A percentile compares a stretch with the other conserved stretches of the same genome.
Evolutionary conservation across 805 yeast species (phyloP).

Genomic region (Candida arabinofermentans): DNA sequence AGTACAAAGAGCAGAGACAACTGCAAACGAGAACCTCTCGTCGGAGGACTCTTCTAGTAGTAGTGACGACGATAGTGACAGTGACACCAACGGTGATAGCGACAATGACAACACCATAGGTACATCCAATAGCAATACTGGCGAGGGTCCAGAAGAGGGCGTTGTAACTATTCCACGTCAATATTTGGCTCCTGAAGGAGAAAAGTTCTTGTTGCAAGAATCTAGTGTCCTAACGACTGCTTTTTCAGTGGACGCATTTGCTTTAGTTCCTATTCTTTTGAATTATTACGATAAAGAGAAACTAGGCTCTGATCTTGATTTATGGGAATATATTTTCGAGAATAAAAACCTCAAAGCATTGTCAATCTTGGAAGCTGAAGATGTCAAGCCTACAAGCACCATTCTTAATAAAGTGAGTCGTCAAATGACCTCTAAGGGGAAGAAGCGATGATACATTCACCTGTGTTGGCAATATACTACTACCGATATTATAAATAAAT

Average conservation of each 20-base stretch:
- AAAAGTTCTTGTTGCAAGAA: neutral
- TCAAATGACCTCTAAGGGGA: neutral
- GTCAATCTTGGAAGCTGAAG: slow-evolving; percentile 7
- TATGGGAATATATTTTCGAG: slow-evolving; percentile 20
- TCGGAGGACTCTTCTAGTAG: too few relatives aligned
- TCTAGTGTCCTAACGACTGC: neutral
- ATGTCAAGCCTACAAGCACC: slow-evolving; percentile 14
- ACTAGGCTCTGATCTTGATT: slow-evolving; percentile 10
- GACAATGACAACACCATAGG: neutral
- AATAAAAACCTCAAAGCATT: slow-evolving; percentile 13
- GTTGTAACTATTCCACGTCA: neutral
- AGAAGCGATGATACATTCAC: too few relatives aligned
- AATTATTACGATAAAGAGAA: slow-evolving; percentile 1
- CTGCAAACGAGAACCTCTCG: too few relatives aligned
- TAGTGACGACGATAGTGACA: too few relatives aligned
- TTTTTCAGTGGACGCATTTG: neutral
- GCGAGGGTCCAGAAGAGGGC: neutral
- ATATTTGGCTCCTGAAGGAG: neutral
- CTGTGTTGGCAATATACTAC: too few relatives aligned
- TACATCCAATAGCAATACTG: too few relatives aligned
- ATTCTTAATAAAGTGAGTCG: slow-evolving; percentile 5
- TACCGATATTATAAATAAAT: too few relatives aligned
- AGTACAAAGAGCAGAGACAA: too few relatives aligned
- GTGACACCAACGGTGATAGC: too few relatives aligned
- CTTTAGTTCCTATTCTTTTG: neutral